Evolutionary conservation across 1,284 basidiomycete species (phyloP), one percentile per base, ranked within the genome.

Genomic region (Waitea zeae): DNA sequence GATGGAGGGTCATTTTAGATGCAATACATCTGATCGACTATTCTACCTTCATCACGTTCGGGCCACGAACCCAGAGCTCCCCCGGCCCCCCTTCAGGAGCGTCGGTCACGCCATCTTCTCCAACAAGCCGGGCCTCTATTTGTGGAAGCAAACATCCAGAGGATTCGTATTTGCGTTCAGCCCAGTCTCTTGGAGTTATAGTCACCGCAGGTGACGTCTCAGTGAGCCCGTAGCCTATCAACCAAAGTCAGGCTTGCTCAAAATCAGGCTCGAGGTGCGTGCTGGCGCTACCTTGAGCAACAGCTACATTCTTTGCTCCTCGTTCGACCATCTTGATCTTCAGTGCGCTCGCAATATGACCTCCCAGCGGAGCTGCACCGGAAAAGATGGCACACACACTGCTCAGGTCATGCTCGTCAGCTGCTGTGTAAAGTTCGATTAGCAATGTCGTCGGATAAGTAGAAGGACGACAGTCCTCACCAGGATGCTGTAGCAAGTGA

Each of bases 321-420:
- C 44, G 47, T 14, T n/a, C n/a, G n/a, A 44, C 46, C n/a, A 75
- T 45, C n/a, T 64, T 54, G 4, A 53, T 50, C 33, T 47, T 47
- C 0, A 67, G 51, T 14, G 60, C 52, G 52, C 63, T 52, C 9
- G 70, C 67, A 11, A 88, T 59, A 7, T 69, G 63, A 1, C 58
- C 57, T 1, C 79, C 73, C 4, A 90, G 62, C 1, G 88, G 87
- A 2, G 90, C 90, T 0, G 87, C 90, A 4, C 84, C 88, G 1
- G 72, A 81, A 43, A 75, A 62, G 33, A 89, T 46, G 4, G 67
- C 53, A 17, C 59, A 53, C 12, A 93, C 49, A 1, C 67, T 65
- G 3, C 61, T 67, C 34, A 90, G 41, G 46, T 89, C 65, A 50
- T 79, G 79, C 50, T 79, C 65, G 31, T 70, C 64, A 1, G 81